phyloP scores from a whole-genome alignment of 257 asterid species.

The Solanum arcanum region DNA sequence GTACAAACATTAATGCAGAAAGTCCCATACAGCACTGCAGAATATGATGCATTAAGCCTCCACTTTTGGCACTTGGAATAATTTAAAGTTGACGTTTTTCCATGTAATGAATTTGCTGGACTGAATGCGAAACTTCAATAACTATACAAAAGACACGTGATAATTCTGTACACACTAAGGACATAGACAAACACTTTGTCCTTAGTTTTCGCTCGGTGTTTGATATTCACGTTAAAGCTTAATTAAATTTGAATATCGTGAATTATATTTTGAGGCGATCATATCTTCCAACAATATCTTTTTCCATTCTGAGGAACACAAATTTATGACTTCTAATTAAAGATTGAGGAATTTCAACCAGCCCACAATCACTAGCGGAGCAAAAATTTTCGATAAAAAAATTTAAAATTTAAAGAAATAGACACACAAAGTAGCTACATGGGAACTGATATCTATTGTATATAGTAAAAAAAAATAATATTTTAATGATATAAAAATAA shows the following conservation, averaged over 20 bases:
- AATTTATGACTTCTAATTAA: not conserved
- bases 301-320: accelerated
- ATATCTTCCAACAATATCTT: too few species aligned
- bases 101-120: not conserved
- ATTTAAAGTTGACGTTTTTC: not conserved
- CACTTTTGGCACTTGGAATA: not conserved
- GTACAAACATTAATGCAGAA: not conserved
- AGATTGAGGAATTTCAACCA: accelerated
- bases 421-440: too few species aligned
- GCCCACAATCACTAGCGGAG: too few species aligned
- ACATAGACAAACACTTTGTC: not conserved
- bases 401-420: too few species aligned
- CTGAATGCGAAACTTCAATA: not conserved
- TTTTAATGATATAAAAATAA: too few species aligned
- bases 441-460: too few species aligned
- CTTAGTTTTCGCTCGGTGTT: accelerated
- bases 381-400: too few species aligned
- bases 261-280: too few species aligned
- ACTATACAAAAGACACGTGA: not conserved
- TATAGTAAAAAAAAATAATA: too few species aligned
- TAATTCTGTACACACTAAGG: not conserved
- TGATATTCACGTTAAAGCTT: accelerated
- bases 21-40: not conserved
- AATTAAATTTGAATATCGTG: too few species aligned
- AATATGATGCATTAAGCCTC: not conserved